phyloP scores from a whole-genome alignment of 768 basidiomycete species.

The Suillus decipiens region DNA sequence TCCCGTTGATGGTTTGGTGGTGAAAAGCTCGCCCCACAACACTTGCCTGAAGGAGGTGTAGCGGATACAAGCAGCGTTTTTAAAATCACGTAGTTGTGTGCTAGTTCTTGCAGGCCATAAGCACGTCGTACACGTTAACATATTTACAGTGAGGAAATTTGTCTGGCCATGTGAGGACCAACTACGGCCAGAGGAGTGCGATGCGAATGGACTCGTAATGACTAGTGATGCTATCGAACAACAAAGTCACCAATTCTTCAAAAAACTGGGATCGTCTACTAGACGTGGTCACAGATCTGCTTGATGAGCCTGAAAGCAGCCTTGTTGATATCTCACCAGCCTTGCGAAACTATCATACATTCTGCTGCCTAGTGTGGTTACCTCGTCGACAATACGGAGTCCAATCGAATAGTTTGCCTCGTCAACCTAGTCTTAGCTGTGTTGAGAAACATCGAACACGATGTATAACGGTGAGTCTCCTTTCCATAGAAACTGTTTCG shows the following conservation, averaged over 20 bases:
- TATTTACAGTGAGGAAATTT: conserved; percentile 74
- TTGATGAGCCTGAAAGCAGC: neutral
- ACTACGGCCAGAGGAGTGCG: neutral
- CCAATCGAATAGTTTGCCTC: neutral
- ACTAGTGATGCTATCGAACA: neutral
- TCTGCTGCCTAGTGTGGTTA: neutral
- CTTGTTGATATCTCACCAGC: neutral
- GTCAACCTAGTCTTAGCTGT: neutral
- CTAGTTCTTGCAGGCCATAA: conserved; percentile 36
- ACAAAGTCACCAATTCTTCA: neutral
- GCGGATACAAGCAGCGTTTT: conserved; percentile 97
- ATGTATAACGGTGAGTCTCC: neutral
- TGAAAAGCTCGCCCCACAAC: conserved; percentile 74
- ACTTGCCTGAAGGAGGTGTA: conserved; percentile 79
- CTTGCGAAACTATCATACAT: neutral
- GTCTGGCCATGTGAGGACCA: conserved; percentile 47
- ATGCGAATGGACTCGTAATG: neutral
- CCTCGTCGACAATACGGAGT: neutral
- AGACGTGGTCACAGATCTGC: neutral
- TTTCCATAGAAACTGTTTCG: neutral
- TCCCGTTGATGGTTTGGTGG: conserved; percentile 85
- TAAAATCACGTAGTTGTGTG: conserved; percentile 87
- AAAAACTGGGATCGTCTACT: neutral
- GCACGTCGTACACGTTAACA: conserved; percentile 7
- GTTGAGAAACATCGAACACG: neutral